Conservation (phyloP, 345 rosid genomes). For the Rhizophora mangle region DNA sequence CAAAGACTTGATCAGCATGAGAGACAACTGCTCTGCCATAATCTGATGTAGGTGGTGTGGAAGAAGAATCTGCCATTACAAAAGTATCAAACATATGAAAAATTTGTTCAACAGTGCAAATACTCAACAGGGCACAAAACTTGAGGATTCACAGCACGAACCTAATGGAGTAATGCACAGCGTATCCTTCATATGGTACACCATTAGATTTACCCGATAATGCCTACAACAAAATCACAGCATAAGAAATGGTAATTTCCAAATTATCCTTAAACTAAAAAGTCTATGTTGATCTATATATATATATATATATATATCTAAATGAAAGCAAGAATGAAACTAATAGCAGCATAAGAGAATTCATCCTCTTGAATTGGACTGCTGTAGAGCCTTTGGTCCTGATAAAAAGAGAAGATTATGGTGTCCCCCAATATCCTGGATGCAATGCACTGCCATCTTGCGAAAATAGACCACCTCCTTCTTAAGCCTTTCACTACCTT, state of each 20-base stretch:
- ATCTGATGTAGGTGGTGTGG: constrained; percentile 66
- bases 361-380: constrained; percentile 43
- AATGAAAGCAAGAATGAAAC: background rate
- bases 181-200: no score
- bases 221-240: no score
- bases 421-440: constrained; percentile 41
- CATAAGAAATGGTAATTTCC: no score
- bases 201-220: no score
- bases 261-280: no score
- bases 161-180: no score
- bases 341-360: no score
- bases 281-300: background rate
- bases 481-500: no score
- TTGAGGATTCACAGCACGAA: no score
- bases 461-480: no score
- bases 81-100: background rate
- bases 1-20: constrained; percentile 51
- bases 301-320: background rate
- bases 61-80: constrained; percentile 44
- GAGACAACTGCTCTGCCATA: constrained; percentile 50
- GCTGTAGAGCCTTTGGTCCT: constrained; percentile 81
- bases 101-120: background rate
- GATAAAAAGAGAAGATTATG: constrained; percentile 73
- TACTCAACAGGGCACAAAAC: background rate
- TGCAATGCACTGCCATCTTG: constrained; percentile 49